Base-by-base conservation (phyloP, 139 green algal genomes). In the Eudorina sp. region DNA sequence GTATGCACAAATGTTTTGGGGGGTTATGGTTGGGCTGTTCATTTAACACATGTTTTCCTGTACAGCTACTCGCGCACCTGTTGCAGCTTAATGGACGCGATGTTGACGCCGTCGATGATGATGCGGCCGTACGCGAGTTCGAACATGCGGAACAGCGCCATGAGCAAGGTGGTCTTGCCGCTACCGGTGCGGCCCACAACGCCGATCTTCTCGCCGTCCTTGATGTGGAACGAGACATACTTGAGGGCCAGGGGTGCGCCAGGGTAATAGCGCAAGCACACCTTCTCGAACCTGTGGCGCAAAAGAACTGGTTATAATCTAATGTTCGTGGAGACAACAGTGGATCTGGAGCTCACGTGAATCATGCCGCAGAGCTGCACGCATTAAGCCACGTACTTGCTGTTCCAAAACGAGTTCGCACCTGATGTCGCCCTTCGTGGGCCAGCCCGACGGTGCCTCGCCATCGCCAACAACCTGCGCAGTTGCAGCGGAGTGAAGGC, bases 141-240 rank as follows among this genome's bases (percentile, higher is more conserved):
- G 25, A 97, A 94, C 85, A 98, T 93, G 79, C 95, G 95, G 92
- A 95, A 97, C 34, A 98, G 93, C 36, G 92, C 94, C 89, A 97
- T 89, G 85, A 98, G 93, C 68, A 98, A 90, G 7, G 93, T 95
- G 70, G 91, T 95, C 92, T 98, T 98, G 73, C 96, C 96, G 40
- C 84, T 93, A 58, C 95, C 95, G 1, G 95, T 97, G 55, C 95
- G 91, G 72, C 95, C 95, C 25, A 96, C 93, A 29, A 97, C 90
- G 60, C 90, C 90, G 68, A 92, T 53, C 80, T 95, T 94, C 92
- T 96, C 93, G n/a, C 92, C 91, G 36, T 92, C 81, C 23, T 91
- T 27, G 72, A 97, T 89, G 51, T 91, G 82, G 86, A 95, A 93
- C 64, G 36, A 90, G 34, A 95, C 87, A 73, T 88, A 89, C 53